These are phyloP conservation scores for Sequoia sempervirens DNA, from an alignment of 75 land plant species.

Conservation along the genomic window DNA sequence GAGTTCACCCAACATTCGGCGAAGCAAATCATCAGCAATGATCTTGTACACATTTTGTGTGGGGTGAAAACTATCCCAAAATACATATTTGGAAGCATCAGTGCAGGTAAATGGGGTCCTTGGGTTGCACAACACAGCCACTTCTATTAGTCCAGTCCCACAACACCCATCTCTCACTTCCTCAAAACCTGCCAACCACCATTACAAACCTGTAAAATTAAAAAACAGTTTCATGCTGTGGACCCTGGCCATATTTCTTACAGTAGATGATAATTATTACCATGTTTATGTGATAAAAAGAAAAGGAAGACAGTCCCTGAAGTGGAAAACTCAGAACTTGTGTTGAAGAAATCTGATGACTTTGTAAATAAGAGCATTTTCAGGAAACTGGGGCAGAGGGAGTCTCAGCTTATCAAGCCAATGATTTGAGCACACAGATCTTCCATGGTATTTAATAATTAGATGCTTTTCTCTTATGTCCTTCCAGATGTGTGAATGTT, in stretches of 20 bases:
- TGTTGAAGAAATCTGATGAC: constrained; percentile 19
- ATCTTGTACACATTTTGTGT: constrained; percentile 31
- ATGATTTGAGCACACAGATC: too few species aligned
- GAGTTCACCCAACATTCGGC: neutral
- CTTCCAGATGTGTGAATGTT: too few species aligned
- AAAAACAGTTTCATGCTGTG: neutral
- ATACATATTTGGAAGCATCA: constrained; percentile 32
- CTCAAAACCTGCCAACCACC: constrained; percentile 38
- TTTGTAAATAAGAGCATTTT: too few species aligned
- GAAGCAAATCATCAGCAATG: neutral
- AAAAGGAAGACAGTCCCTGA: constrained; percentile 47
- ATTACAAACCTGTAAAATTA: neutral
- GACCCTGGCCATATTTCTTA: neutral
- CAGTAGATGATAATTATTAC: constrained; percentile 13
- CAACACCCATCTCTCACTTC: constrained; percentile 49
- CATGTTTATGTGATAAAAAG: constrained; percentile 32
- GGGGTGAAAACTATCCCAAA: constrained; percentile 69
- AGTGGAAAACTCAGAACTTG: constrained; percentile 34
- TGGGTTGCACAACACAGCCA: constrained; percentile 34
- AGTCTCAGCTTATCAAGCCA: too few species aligned
- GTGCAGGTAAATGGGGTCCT: constrained; percentile 19
- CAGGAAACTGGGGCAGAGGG: too few species aligned
- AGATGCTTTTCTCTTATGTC: too few species aligned
- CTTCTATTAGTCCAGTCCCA: constrained; percentile 51
- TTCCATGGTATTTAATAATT: too few species aligned